Evolutionary conservation across 257 asterid genomes (phyloP).

Genomic region (Fraxinus pennsylvanica): DNA sequence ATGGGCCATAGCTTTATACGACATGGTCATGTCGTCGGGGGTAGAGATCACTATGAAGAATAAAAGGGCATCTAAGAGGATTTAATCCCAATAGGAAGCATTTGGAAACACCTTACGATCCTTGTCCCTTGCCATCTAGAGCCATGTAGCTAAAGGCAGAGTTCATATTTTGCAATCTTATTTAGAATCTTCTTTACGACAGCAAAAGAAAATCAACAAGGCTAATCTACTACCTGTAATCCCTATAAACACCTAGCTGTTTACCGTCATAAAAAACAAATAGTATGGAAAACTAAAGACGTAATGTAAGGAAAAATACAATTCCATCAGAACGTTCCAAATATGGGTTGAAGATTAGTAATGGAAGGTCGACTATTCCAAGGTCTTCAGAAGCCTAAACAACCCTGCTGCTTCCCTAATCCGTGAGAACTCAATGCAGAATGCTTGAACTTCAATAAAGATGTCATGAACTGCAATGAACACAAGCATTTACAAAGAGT

Average conservation of each 20-base stretch:
- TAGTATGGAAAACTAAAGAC: background rate
- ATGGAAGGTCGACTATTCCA: constrained; percentile 44
- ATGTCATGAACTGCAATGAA: constrained; percentile 80
- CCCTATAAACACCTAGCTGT: background rate
- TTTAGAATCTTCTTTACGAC: background rate
- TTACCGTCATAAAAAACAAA: background rate
- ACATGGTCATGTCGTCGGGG: background rate
- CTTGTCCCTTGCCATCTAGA: background rate
- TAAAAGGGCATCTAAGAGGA: background rate
- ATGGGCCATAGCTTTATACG: background rate
- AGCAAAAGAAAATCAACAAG: background rate
- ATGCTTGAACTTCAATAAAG: constrained; percentile 93
- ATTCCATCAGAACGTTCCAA: constrained; percentile 8
- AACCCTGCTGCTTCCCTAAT: constrained; percentile 92
- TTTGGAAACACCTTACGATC: background rate
- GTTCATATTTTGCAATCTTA: background rate
- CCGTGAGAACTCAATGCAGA: constrained; percentile 96
- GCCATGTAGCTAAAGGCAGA: too few species aligned
- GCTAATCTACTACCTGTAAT: background rate
- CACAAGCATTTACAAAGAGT: constrained; percentile 12
- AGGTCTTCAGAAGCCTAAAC: constrained; percentile 82
- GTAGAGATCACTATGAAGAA: background rate
- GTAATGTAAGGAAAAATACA: background rate
- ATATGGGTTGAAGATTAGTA: background rate
- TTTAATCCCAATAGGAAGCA: background rate